These are phyloP conservation scores for Lumnitzera littorea DNA, from an alignment of 345 rosid genomes.

Conservation along the genomic window DNA sequence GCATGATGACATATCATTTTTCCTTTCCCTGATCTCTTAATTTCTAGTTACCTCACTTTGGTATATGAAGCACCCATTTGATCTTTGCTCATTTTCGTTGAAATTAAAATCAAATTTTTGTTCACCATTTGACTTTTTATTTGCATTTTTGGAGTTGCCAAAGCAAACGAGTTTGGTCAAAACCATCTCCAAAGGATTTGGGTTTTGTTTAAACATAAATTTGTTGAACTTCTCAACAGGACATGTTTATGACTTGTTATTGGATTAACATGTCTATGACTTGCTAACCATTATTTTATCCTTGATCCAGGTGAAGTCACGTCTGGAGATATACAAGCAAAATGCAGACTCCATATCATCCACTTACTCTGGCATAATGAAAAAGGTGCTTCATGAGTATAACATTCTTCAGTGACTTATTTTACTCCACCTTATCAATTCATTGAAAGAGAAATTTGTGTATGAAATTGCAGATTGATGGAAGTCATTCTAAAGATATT, in stretches of 20 bases:
- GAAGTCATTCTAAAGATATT: conserved; percentile 62
- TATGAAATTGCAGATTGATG: conserved; percentile 51
- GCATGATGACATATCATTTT: conserved; percentile 20
- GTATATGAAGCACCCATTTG: too few species aligned
- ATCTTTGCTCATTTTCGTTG: too few species aligned
- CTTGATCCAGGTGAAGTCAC: conserved; percentile 54
- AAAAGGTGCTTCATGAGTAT: conserved; percentile 36
- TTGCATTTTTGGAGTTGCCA: too few species aligned
- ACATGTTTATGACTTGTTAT: too few species aligned
- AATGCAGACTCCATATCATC: conserved; percentile 61
- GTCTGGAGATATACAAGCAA: conserved; percentile 71
- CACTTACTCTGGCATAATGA: conserved; percentile 49
- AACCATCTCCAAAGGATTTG: too few species aligned
- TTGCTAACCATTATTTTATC: conserved; percentile 1
- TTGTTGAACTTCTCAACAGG: too few species aligned
- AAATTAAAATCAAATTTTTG: too few species aligned
- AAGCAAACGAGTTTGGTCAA: too few species aligned
- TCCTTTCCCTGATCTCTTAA: not conserved
- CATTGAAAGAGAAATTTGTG: not conserved
- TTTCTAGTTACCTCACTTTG: too few species aligned
- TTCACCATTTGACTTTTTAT: too few species aligned
- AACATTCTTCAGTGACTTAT: not conserved
- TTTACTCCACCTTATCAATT: not conserved
- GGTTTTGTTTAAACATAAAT: too few species aligned
- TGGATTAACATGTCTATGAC: not conserved